phyloP scores from a whole-genome alignment of 2,329 filamentous ascomycete species.

The Pseudopithomyces chartarum region DNA sequence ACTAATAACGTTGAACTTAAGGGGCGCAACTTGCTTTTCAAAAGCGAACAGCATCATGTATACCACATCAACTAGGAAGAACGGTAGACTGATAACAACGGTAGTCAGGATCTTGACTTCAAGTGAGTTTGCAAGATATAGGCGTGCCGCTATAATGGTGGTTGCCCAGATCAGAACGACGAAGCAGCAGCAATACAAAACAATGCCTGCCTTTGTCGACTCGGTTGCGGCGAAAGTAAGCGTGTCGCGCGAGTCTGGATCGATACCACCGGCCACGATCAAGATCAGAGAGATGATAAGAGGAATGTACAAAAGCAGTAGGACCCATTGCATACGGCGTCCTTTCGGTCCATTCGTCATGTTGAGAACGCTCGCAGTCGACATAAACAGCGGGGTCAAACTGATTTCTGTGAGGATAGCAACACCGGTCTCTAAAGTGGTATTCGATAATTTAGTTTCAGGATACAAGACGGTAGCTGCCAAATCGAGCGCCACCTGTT shows the following conservation, averaged over 20 bases:
- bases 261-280: conserved; percentile 43
- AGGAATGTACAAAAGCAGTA: conserved; percentile 38
- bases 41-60: conserved; percentile 47
- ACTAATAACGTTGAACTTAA: conserved; percentile 43
- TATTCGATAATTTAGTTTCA: conserved; percentile 27
- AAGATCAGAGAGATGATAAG: conserved; percentile 41
- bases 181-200: conserved; percentile 41
- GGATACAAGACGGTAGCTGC: conserved; percentile 38
- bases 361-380: conserved; percentile 40
- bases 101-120: conserved; percentile 44
- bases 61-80: conserved; percentile 43
- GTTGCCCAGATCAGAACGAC: conserved; percentile 41
- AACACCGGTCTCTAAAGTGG: conserved; percentile 36
- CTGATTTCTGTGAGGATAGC: conserved; percentile 44
- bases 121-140: conserved; percentile 37
- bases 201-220: conserved; percentile 41
- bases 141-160: conserved; percentile 39
- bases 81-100: conserved; percentile 41
- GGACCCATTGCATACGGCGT: conserved; percentile 44
- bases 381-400: conserved; percentile 43
- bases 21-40: conserved; percentile 27
- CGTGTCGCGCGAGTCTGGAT: conserved; percentile 37
- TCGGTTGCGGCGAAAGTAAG: conserved; percentile 40
- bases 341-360: conserved; percentile 40
- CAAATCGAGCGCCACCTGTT: conserved; percentile 40